phyloP scores from a whole-genome alignment of 495 filamentous ascomycete genomes.

The Cercophora scortea region DNA sequence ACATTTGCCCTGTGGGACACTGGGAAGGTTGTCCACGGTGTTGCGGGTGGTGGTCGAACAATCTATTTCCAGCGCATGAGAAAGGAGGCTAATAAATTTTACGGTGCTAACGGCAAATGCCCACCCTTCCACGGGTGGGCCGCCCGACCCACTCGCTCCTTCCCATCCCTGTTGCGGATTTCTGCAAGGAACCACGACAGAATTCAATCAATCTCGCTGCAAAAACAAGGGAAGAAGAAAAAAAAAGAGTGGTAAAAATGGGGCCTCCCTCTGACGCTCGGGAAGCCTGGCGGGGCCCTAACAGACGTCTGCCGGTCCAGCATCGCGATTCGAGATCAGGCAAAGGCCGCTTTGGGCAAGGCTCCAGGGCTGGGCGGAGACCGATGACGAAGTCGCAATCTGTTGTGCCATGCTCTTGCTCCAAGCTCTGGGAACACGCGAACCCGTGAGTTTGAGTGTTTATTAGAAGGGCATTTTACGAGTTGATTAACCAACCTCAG shows the following conservation, averaged over 20 bases:
- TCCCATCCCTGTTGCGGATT: background rate
- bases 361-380: background rate
- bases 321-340: too few species aligned
- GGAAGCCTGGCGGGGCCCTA: too few species aligned
- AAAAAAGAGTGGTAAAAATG: background rate
- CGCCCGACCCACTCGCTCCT: background rate
- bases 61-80: slow-evolving; percentile 19
- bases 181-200: background rate
- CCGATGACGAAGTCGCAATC: slow-evolving; percentile 18
- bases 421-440: background rate
- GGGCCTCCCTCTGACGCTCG: too few species aligned
- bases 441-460: too few species aligned
- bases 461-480: too few species aligned
- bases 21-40: too few species aligned
- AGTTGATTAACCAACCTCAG: too few species aligned
- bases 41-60: slow-evolving; percentile 1
- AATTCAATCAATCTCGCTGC: background rate
- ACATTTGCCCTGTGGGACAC: background rate
- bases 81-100: background rate
- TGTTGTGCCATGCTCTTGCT: slow-evolving; percentile 8
- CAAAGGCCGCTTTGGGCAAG: background rate
- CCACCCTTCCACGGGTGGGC: background rate
- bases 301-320: too few species aligned
- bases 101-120: background rate
- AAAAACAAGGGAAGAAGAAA: background rate